Conservation (phyloP, 192 early-diverging fungal species). For the Linnemannia exigua region DNA sequence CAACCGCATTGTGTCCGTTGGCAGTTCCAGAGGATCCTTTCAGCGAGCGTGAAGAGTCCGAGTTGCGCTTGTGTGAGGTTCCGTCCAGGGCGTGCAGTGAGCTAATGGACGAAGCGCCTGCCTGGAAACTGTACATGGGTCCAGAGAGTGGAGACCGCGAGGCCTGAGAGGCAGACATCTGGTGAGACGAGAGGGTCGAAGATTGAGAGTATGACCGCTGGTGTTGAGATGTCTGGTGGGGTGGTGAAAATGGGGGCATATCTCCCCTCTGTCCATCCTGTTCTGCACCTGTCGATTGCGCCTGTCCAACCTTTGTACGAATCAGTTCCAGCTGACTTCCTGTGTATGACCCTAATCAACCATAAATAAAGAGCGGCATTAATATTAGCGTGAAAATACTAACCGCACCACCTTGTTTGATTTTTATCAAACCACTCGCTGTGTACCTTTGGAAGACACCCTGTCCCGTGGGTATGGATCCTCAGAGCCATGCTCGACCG, state of each 20-base stretch:
- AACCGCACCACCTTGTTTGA: background rate
- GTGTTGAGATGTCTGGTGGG: constrained; percentile 22
- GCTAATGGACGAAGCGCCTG: constrained; percentile 34
- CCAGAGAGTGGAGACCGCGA: constrained; percentile 40
- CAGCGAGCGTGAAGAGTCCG: constrained; percentile 43
- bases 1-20: constrained; percentile 6
- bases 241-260: background rate
- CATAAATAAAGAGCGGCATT: background rate
- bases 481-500: constrained; percentile 22
- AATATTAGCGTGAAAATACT: background rate
- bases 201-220: constrained; percentile 50
- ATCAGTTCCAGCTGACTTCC: constrained; percentile 33
- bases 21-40: constrained; percentile 28
- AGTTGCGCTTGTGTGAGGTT: constrained; percentile 28
- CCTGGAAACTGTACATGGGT: constrained; percentile 49
- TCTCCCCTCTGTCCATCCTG: constrained; percentile 10
- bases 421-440: background rate
- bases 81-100: constrained; percentile 41
- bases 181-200: constrained; percentile 34
- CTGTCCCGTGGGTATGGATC: constrained; percentile 42
- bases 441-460: constrained; percentile 33
- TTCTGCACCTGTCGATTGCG: background rate
- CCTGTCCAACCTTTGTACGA: constrained; percentile 14
- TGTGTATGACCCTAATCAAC: constrained; percentile 29
- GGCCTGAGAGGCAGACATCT: constrained; percentile 8